Base-by-base conservation (phyloP, 2,329 filamentous ascomycete genomes). In the Pochonia chlamydosporia region DNA sequence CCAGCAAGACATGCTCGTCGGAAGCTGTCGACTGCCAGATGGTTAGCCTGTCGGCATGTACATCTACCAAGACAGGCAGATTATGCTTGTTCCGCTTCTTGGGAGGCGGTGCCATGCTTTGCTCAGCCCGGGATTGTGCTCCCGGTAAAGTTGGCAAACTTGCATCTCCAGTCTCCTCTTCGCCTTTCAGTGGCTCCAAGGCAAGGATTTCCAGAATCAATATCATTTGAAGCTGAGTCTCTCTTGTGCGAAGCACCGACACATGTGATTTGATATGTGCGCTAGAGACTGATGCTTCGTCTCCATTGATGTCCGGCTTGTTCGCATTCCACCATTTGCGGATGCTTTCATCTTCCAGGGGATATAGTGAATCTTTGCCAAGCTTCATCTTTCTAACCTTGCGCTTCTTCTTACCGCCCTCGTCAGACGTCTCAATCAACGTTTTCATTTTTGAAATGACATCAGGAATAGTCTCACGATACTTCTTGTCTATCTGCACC, bases 191-290 rank as follows among this genome's bases (percentile, higher is more conserved):
- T 18, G 75, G 73, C 51, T 89, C 85, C 36, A 93, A 68, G 2
- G 87, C 84, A 20, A 91, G 67, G 14, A 89, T 81, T 59, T 93
- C 88, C 5, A 93, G 72, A 44, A 90, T 82, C 26, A 93, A 63
- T 46, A 92, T 89, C 66, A 92, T 81, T 61, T 93, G 88, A 33
- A 91, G 69, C 56, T 91, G 84, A 0, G 87, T 90, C 67, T 93
- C 88, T 49, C 88, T 76, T 21, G 84, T 82, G 36, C 87, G 79
- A 33, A 92, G 65, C 44, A 81, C 75, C 3, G 82, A 77, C n/a
- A 84, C 68, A 35, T 84, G 78, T 18, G 79, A 75, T 58, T 78
- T 85, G 46, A 81, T 70, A 26, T 81, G 75, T 14, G 78, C 70
- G 4, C 73, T 65, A 2, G 76, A 64, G 44, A 28, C n/a, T 21